These are phyloP conservation scores for Erigeron canadensis DNA, from an alignment of 129 eudicot genomes.

Conservation along the genomic window DNA sequence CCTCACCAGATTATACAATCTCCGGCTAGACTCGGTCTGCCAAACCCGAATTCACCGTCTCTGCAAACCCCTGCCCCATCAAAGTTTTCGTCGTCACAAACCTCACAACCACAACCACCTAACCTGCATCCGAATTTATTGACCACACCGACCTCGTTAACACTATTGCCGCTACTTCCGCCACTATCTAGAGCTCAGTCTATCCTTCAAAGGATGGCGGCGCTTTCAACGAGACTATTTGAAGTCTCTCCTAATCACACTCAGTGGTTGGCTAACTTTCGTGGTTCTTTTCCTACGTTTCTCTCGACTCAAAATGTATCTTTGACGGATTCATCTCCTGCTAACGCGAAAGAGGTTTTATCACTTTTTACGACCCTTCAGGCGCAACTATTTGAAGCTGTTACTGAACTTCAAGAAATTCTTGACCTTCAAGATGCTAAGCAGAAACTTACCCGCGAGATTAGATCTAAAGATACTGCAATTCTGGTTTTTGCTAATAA, in stretches of 20 bases:
- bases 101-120: conserved; percentile 48
- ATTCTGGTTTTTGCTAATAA: conserved; percentile 75
- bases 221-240: conserved; percentile 69
- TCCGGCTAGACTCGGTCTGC: conserved; percentile 91
- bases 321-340: conserved; percentile 43
- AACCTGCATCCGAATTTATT: conserved; percentile 40
- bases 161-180: conserved; percentile 83
- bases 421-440: conserved; percentile 91
- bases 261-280: conserved; percentile 73
- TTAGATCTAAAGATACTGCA: conserved; percentile 62
- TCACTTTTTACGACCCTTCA: conserved; percentile 69
- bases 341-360: conserved; percentile 61
- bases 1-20: conserved; percentile 86
- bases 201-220: conserved; percentile 75
- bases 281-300: conserved; percentile 83
- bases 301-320: conserved; percentile 53
- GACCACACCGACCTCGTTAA: conserved; percentile 54
- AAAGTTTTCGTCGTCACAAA: conserved; percentile 59
- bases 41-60: conserved; percentile 88
- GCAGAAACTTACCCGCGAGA: conserved; percentile 65
- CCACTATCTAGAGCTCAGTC: conserved; percentile 86
- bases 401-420: conserved; percentile 92
- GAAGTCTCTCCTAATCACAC: conserved; percentile 85
- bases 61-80: conserved; percentile 62
- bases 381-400: conserved; percentile 79